Conservation (phyloP, 2,329 filamentous ascomycete species). For the Claviceps digitariae region DNA sequence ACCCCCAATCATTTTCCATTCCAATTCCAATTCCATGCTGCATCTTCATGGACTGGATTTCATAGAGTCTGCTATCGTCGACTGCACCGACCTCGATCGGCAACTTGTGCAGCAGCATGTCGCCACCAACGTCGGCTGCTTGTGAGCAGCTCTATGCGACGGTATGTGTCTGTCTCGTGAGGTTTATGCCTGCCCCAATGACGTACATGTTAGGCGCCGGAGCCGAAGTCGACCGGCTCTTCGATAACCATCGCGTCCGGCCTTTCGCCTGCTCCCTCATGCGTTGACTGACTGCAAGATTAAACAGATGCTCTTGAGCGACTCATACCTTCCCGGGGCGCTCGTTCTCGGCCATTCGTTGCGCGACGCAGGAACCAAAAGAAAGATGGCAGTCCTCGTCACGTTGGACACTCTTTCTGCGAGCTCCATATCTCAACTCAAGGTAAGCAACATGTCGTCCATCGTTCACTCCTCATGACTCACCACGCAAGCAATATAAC, state of each 20-base stretch:
- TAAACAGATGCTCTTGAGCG: constrained; percentile 73
- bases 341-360: constrained; percentile 89
- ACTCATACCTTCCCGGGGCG: constrained; percentile 86
- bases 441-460: constrained; percentile 34
- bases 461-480: background rate
- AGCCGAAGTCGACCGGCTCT: background rate
- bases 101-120: constrained; percentile 1
- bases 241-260: background rate
- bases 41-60: background rate
- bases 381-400: constrained; percentile 74
- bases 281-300: constrained; percentile 1
- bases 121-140: background rate
- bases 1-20: no score
- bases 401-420: constrained; percentile 66
- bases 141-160: constrained; percentile 43
- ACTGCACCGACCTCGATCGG: background rate
- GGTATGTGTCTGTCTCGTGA: constrained; percentile 23
- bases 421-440: constrained; percentile 65
- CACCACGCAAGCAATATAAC: background rate
- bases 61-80: background rate
- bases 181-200: constrained; percentile 9
- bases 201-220: background rate
- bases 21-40: no score
- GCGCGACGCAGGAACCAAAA: constrained; percentile 74
- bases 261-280: background rate